Evolutionary conservation across 164 flowering plant species (phyloP), one percentile per base, ranked within the genome.

Genomic region (Aristolochia fimbriata): DNA sequence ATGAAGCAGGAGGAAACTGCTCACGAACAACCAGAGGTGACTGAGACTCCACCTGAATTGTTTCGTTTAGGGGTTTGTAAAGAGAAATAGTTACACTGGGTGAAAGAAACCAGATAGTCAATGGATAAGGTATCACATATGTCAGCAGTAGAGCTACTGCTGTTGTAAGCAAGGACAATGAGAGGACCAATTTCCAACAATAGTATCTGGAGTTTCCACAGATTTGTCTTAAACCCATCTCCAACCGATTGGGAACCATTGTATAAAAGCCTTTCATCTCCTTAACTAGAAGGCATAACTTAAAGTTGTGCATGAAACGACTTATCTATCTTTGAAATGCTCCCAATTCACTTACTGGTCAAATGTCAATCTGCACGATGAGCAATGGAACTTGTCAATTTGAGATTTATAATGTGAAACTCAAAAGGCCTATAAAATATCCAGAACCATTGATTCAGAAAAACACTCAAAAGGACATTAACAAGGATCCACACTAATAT

Each of bases 121-220:
- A 11, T 21, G 83, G 80, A 66, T 68, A 73, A 63, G 87, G 80
- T 65, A 81, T 74, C 43, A 62, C 25, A 64, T 61, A 62, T 52
- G 65, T 72, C 60, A 69, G 91, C 65, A 83, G 65, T n/a, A 83
- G 25, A 21, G 82, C 55, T 6, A 80, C 85, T 2, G 59, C 63
- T 19, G 70, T 50, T 11, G 89, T 85, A 64, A 75, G 41, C 46
- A 82, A 41, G 23, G 76, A 74, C 59, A 78, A 71, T 23, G 65
- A 51, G 21, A 81, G 37, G 19, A 83, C 62, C 51, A 85, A 24
- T 62, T 73, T 89, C 71, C 74, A 83, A 89, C 91, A 82, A 64
- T 76, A 52, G 23, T 79, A 51, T 62, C 68, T 76, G 62, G 58
- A 64, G 25, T 70, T 62, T 21, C 31, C 43, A 30, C 70, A 72